Conservation (phyloP, 1,139 yeast genomes). For the Yamadazyma siamensis region DNA sequence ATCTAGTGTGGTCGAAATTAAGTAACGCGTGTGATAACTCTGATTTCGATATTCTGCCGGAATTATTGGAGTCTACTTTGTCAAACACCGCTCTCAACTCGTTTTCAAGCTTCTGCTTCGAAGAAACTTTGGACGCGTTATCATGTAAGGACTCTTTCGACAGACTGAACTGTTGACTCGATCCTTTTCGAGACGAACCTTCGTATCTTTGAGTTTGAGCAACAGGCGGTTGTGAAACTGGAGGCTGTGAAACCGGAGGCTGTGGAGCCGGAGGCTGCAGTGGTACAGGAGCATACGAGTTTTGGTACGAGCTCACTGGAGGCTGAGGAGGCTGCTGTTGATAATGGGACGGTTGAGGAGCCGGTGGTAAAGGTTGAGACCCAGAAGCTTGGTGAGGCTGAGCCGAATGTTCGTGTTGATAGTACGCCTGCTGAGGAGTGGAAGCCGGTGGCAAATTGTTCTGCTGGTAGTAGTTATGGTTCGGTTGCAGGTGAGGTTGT, state of each 20-base stretch:
- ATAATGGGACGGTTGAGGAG: constrained; percentile 9
- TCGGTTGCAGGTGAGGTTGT: constrained; percentile 13
- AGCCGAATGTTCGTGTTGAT: no score
- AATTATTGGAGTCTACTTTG: constrained; percentile 50
- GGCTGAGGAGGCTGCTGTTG: constrained; percentile 7
- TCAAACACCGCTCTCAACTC: constrained; percentile 55
- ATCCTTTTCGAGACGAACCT: constrained; percentile 2
- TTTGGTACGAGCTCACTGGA: constrained; percentile 5
- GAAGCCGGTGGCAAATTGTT: constrained; percentile 11
- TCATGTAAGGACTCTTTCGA: constrained; percentile 17
- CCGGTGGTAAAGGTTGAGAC: constrained; percentile 6
- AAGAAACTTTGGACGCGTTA: constrained; percentile 9
- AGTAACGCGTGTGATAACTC: constrained; percentile 63
- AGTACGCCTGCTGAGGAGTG: constrained; percentile 10
- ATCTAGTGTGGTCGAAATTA: constrained; percentile 63
- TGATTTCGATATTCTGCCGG: constrained; percentile 55
- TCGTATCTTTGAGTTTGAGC: constrained; percentile 3
- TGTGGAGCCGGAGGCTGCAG: constrained; percentile 2
- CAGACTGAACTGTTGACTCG: constrained; percentile 5
- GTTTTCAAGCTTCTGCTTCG: constrained; percentile 41
- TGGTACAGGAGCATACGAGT: constrained; percentile 2
- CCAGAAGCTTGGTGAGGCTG: no score
- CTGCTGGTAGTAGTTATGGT: constrained; percentile 12
- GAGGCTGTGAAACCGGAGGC: constrained; percentile 10
- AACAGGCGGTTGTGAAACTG: constrained; percentile 6